A percentile compares a stretch with the other conserved stretches of the same genome.
Conservation (phyloP, 2,329 filamentous ascomycete genomes). For the Rhytidhysteron rufulum region DNA sequence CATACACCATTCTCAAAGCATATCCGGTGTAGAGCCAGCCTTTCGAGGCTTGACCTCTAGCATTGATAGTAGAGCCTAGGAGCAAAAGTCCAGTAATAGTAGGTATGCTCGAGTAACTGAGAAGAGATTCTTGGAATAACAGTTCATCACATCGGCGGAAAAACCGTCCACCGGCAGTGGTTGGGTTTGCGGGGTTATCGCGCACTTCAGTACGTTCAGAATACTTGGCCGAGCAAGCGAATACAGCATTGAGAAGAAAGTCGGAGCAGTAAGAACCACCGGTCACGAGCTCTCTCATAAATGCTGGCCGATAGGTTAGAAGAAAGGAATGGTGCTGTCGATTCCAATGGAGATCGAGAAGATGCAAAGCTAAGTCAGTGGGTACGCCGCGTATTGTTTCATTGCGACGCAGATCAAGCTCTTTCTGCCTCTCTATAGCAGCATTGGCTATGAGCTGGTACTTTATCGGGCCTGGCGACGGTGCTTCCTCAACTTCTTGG, state of each 20-base stretch:
- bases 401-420: neutral
- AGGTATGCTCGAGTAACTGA: conserved; percentile 17
- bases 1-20: conserved; percentile 40
- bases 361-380: conserved; percentile 5
- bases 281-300: conserved; percentile 38
- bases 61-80: conserved; percentile 21
- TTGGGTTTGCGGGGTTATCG: conserved; percentile 40
- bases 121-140: conserved; percentile 8
- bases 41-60: conserved; percentile 21
- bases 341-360: conserved; percentile 37
- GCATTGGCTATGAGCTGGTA: conserved; percentile 3
- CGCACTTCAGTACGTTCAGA: conserved; percentile 42
- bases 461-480: neutral
- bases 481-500: neutral
- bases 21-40: conserved; percentile 42
- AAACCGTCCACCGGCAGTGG: conserved; percentile 39
- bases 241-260: conserved; percentile 51
- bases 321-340: conserved; percentile 46
- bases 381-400: neutral
- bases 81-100: conserved; percentile 23
- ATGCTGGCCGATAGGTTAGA: conserved; percentile 48
- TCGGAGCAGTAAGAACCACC: conserved; percentile 54
- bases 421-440: conserved; percentile 2
- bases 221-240: conserved; percentile 43
- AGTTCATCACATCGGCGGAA: conserved; percentile 15